Conservation (phyloP, 495 filamentous ascomycete species). For the Ramalina intermedia region DNA sequence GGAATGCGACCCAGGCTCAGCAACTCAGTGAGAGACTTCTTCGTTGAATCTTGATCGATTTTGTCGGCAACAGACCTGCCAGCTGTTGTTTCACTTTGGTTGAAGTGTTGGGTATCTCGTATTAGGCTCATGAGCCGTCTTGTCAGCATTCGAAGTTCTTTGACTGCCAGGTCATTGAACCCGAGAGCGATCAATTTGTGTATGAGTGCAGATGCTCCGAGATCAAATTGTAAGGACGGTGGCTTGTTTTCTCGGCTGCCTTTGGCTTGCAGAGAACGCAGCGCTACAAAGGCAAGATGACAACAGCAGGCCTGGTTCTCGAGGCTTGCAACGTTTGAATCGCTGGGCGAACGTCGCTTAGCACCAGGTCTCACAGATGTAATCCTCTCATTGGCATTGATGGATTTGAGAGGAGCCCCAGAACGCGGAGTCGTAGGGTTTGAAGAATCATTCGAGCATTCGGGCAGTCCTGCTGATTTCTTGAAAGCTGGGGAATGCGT, state of each 20-base stretch:
- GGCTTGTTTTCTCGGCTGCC: slow-evolving; percentile 23
- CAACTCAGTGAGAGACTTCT: slow-evolving; percentile 43
- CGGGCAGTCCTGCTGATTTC: not conserved
- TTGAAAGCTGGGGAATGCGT: not conserved
- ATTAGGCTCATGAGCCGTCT: slow-evolving; percentile 27
- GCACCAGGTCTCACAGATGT: slow-evolving; percentile 3
- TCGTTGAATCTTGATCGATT: slow-evolving; percentile 2
- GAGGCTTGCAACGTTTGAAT: slow-evolving; percentile 19
- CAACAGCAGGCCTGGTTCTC: slow-evolving; percentile 55
- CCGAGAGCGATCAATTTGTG: slow-evolving; percentile 58
- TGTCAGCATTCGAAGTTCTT: slow-evolving; percentile 60
- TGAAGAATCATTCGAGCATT: slow-evolving; percentile 4
- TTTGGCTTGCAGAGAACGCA: slow-evolving; percentile 44
- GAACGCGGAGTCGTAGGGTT: slow-evolving; percentile 11
- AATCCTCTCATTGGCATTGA: slow-evolving; percentile 36
- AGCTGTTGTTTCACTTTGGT: no score
- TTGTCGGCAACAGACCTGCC: no score
- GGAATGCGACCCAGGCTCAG: slow-evolving; percentile 40
- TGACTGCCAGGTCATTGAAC: slow-evolving; percentile 59
- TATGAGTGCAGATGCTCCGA: slow-evolving; percentile 63
- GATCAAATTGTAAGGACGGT: slow-evolving; percentile 64
- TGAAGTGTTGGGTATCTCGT: no score
- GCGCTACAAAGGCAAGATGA: slow-evolving; percentile 52
- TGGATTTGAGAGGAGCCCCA: slow-evolving; percentile 28
- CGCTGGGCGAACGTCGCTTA: not conserved